Evolutionary conservation across 2,329 filamentous ascomycete genomes (phyloP).

Genomic region (Trichoderma aggressivum): DNA sequence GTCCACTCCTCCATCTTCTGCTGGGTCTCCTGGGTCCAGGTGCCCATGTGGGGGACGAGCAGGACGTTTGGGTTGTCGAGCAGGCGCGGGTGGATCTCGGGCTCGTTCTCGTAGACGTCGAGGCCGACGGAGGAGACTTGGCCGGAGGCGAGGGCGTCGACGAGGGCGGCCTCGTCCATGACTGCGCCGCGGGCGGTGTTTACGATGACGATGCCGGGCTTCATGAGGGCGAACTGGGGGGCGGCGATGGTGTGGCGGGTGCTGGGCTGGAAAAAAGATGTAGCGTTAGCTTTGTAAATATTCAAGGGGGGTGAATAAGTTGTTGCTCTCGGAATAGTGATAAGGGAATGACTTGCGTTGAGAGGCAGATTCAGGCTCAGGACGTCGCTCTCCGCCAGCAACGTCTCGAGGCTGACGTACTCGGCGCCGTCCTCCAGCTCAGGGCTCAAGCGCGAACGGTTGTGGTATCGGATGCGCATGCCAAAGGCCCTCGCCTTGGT

Average conservation of each 20-base stretch:
- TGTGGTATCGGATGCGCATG: conserved; percentile 73
- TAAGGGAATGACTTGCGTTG: conserved; percentile 57
- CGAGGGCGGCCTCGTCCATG: conserved; percentile 77
- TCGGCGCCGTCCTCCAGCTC: conserved; percentile 57
- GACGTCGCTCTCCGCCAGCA: conserved; percentile 69
- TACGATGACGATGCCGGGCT: conserved; percentile 69
- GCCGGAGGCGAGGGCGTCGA: conserved; percentile 66
- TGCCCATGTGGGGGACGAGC: conserved; percentile 82
- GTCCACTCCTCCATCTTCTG: conserved; percentile 72
- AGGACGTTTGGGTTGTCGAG: conserved; percentile 67
- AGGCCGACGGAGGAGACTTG: conserved; percentile 69
- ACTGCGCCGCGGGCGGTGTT: conserved; percentile 82
- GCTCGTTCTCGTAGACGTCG: conserved; percentile 82
- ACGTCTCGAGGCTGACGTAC: conserved; percentile 70
- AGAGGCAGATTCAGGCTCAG: conserved; percentile 77
- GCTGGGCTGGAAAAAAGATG: conserved; percentile 42
- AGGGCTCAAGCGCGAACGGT: conserved; percentile 58
- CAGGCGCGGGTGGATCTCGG: conserved; percentile 69
- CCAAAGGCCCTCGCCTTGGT: conserved; percentile 71
- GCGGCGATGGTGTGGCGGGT: conserved; percentile 75
- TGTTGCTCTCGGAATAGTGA: not conserved
- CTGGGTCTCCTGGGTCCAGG: conserved; percentile 67
- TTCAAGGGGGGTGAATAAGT: not conserved
- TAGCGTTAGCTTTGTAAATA: not conserved
- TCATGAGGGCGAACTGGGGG: conserved; percentile 72